Evolutionary conservation across 345 rosid genomes (phyloP), one percentile per base, ranked within the genome.

Genomic region (Bretschneidera sinensis): DNA sequence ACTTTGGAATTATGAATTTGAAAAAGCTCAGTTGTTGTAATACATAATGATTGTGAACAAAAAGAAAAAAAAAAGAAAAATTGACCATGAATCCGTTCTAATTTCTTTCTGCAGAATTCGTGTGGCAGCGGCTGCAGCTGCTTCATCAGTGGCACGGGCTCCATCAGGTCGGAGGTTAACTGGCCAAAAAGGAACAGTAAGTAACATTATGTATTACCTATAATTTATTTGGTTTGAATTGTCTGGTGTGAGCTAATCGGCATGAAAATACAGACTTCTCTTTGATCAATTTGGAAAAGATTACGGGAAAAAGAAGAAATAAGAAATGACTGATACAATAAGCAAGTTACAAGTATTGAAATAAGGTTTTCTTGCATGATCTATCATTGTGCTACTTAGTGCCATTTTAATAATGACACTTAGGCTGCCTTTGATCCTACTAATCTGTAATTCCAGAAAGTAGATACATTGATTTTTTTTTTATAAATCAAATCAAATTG

Each of bases 121-220:
- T 16, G 97, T 90, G 24, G 99, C 96, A 31, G 99, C 99, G 0
- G 99, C 97, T 10, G 99, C 96, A 16, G 97, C 98, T 25, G 94
- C 96, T 52, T 84, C 97, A 34, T 86, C 84, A 17, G 85, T 88
- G 71, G 99, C 95, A 2, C 81, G 99, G 62, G 74, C 81, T 61
- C 96, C 99, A 56, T 90, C 99, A 55, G 66, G 74, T 66, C 78
- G 97, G 59, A 84, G 96, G 76, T 66, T 94, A 62, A 74, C 72
- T 63, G 77, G 48, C 39, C 83, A 79, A 48, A 87, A 82, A 59
- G 85, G 72, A 72, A 59, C 75, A 31, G 89, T 83, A 76, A 78
- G 92, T 72, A 43, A 17, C 22, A 17, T 48, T 4, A 48, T 18
- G 4, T 48, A 11, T 11, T 14, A 39, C 16, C 45, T 13, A 39